Base-by-base conservation (phyloP, 148 eudicot species). In the Vaccinium macrocarpon region DNA sequence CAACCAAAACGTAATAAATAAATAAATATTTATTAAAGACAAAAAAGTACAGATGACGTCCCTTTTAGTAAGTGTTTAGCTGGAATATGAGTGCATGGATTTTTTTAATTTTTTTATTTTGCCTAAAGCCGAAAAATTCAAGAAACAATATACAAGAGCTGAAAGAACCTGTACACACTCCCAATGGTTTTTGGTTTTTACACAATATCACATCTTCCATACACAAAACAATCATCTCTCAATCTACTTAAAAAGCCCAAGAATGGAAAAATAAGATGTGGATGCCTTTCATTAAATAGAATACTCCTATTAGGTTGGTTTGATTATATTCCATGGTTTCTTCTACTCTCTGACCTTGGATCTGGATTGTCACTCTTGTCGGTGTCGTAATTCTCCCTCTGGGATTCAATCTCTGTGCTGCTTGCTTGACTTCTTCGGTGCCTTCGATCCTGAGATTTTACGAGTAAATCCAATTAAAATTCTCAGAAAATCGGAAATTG, bases 351-450 rank as follows among this genome's bases (percentile, higher is more conserved):
- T n/a, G 94, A 82, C 77, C 87, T 90, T 38, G 92, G 86, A 79
- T 93, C 97, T 50, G 91, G 95, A 85, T 89, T 92, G 82, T 97
- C 97, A 49, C 98, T 95, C 85, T 88, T 91, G 83, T 95, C 99
- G 1, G 97, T 92, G 87, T 92, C 95, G 0, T 91, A 90, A 35
- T 87, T 84, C 61, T 88, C 93, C 84, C 83, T 91, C 50, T 90
- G 93, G 35, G 89, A 81, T 83, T 92, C 95, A n/a, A 90, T 88
- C 84, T 89, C 95, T 56, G 84, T 76, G 88, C 92, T 91, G 84
- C 84, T 88, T 56, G 88, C 90, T 80, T 89, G 89, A 81, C 87
- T 82, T 85, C 89, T 92, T 35, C 93, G 86, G 79, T 90, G 91
- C 88, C 99, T 92, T 66, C 99, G 92, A 87, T 97, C 99, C 98